Base-by-base conservation (phyloP, 495 filamentous ascomycete species). In the Barbatosphaeria neglecta region DNA sequence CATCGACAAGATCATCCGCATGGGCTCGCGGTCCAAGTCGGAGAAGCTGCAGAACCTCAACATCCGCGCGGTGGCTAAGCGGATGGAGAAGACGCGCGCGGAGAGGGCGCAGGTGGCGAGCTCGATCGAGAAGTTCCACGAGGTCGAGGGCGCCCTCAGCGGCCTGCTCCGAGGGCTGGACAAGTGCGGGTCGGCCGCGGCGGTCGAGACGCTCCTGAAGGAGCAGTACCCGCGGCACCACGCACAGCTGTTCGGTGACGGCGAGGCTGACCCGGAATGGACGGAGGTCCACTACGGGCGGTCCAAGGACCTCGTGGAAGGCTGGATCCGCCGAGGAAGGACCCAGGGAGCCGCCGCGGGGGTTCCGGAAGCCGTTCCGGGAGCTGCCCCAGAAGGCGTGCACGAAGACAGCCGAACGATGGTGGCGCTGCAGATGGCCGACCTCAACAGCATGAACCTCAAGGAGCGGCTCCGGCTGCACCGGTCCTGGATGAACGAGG, bases 21-120 rank as follows among this genome's bases (percentile, higher is more conserved):
- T 92, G 10, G 85, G 84, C 0, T 75, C 71, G 8, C 72, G 70
- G 27, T 83, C 77, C 2, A 83, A 84, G 55, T 80, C 77, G 0
- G 75, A 83, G 27, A 48, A 62, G 16, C 59, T 82, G 1, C 56
- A 67, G 44, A 51, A 59, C 0, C 50, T 73, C 15, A 80, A 76
- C 41, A 65, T 84, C 2, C 57, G 66, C 5, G 44, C 47, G 2
- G 61, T 80, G 9, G 52, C 53, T 10, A 49, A 41, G 28, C 10
- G 10, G 1, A 47, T 41, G 6, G 41, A 45, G n/a, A 64, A 52
- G 50, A 72, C 53, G 6, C 61, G 50, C 43, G 28, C 57, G 0
- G 66, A 71, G 44, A 61, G 53, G 22, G 37, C 35, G 0, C 37
- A 13, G 2, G 22, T 47, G 5, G 6, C 33, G 17, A 8, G 22